Evolutionary conservation across 2,329 filamentous ascomycete genomes (phyloP).

Genomic region (Lasiodiplodia sp.): DNA sequence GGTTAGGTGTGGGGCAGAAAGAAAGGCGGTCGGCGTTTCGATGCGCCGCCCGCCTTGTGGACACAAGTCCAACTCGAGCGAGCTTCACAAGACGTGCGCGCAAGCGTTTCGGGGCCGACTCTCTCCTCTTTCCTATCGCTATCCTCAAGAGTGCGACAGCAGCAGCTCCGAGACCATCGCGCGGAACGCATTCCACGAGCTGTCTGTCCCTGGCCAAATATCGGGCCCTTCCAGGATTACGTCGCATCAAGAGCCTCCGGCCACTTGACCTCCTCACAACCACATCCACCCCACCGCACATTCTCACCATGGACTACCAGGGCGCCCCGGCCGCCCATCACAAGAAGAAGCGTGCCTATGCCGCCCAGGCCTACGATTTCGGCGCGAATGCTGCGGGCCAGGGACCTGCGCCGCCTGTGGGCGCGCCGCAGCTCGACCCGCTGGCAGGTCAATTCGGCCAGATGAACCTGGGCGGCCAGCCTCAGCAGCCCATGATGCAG

Average conservation of each 20-base stretch:
- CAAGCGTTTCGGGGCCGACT: background rate
- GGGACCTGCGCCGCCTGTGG: constrained; percentile 57
- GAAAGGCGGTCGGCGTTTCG: constrained; percentile 19
- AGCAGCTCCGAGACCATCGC: background rate
- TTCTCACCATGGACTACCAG: constrained; percentile 28
- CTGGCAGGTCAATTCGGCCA: constrained; percentile 84
- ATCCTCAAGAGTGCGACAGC: background rate
- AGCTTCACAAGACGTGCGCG: background rate
- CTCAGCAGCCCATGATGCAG: constrained; percentile 53
- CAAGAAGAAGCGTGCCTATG: constrained; percentile 96
- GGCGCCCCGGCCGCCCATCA: constrained; percentile 44
- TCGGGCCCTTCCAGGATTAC: constrained; percentile 26
- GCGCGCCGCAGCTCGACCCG: constrained; percentile 66
- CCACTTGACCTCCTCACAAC: constrained; percentile 26
- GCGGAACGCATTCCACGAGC: constrained; percentile 19
- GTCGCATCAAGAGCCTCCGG: constrained; percentile 30
- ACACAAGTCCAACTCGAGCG: constrained; percentile 11
- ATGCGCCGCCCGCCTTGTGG: constrained; percentile 21
- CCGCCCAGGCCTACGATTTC: constrained; percentile 93
- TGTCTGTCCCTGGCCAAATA: constrained; percentile 17
- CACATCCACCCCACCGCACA: constrained; percentile 12
- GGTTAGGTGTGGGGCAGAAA: constrained; percentile 9
- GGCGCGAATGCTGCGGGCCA: constrained; percentile 73
- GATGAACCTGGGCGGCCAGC: constrained; percentile 67
- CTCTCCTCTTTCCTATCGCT: constrained; percentile 6